Conservation (phyloP, 1,284 basidiomycete genomes). For the Papiliotrema terrestris region DNA sequence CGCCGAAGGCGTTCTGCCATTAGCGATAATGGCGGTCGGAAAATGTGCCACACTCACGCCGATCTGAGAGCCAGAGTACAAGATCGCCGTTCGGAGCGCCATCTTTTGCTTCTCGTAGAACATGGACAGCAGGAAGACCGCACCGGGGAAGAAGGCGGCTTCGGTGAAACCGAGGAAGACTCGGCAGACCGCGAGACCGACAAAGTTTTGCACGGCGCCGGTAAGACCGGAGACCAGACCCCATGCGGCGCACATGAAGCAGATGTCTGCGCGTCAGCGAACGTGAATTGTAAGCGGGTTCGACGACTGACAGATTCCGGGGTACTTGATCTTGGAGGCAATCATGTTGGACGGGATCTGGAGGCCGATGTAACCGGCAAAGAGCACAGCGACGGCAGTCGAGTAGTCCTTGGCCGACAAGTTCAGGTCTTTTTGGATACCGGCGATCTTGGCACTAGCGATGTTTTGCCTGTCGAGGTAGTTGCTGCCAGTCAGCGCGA, state of each 20-base stretch:
- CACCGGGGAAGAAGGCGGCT: conserved; percentile 31
- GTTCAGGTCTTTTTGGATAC: conserved; percentile 25
- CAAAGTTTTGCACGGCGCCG: conserved; percentile 28
- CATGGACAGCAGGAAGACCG: conserved; percentile 31
- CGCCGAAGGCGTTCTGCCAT: conserved; percentile 40
- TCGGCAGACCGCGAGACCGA: conserved; percentile 33
- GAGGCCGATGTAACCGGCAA: conserved; percentile 38
- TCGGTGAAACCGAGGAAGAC: conserved; percentile 32
- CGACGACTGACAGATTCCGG: conserved; percentile 25
- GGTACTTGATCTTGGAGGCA: conserved; percentile 29
- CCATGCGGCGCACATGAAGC: conserved; percentile 31
- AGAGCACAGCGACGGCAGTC: conserved; percentile 48
- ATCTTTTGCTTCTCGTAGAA: conserved; percentile 38
- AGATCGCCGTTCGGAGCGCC: conserved; percentile 31
- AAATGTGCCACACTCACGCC: conserved; percentile 6
- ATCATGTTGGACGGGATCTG: conserved; percentile 44
- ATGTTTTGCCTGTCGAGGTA: conserved; percentile 33
- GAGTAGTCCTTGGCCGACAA: conserved; percentile 38
- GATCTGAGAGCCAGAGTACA: conserved; percentile 44
- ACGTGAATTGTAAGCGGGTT: background rate
- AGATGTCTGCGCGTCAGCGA: conserved; percentile 11
- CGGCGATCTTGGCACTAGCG: conserved; percentile 35
- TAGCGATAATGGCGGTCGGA: background rate
- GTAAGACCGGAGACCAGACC: conserved; percentile 39
- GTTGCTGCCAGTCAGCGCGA: conserved; percentile 11